Evolutionary conservation across 768 basidiomycete species (phyloP), one percentile per base, ranked within the genome.

Genomic region (Tephrocybe sp.): DNA sequence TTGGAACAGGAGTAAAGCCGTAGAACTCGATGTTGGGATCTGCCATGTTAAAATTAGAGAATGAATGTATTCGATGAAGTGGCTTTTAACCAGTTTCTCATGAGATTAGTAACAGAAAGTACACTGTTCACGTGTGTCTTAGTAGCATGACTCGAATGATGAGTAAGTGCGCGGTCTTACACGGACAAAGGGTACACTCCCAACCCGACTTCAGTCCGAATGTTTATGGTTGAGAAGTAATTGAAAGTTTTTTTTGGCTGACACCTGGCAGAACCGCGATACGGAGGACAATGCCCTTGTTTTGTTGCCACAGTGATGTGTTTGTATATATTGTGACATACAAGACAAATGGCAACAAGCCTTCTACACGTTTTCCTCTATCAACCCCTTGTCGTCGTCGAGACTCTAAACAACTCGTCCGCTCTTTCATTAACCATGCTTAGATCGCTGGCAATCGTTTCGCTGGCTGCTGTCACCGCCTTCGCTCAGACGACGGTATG

Each of bases 391-490:
- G 65, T 69, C 65, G 62, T 66, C 66, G 64, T 65, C 66, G 62
- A n/a, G n/a, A 64, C 68, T 61, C 50, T 64, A 75, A 73, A 70
- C 52, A 73, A 72, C 68, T 52, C 64, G 72, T 78, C 75, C 77
- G 67, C 69, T 78, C 76, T 39, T 80, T 76, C 66, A 55, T 63
- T 64, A 56, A 64, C 62, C 68, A 68, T 74, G 74, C 66, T 85
- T 67, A 81, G 74, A 59, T 76, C 77, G 14, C 64, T 86, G 58
- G 73, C 78, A 45, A 58, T 84, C 45, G 39, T 82, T 33, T 76
- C 84, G 35, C 56, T 79, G 9, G 64, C 84, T 48, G 66, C 77
- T n/a, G 61, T 81, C 17, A 72, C 70, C 16, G 83, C 68, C 8
- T 57, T 79, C 52, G 84, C 81, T 8, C 76, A 78, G 70, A 71